phyloP scores from a whole-genome alignment of 306 rosid species.

The Rosa chinensis region DNA sequence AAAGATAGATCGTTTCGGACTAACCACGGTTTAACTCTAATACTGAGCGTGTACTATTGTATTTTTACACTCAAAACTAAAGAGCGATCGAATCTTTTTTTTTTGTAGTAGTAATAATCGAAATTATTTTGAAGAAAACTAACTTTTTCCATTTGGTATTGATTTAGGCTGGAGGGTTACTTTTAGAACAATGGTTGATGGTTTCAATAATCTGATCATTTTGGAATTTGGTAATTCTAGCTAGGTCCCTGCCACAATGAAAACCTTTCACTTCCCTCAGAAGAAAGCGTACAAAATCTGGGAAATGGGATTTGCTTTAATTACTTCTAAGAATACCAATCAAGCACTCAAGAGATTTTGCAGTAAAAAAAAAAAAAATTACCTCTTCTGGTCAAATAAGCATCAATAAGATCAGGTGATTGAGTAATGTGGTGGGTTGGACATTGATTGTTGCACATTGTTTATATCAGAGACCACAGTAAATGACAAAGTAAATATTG shows the following conservation, averaged over 20 bases:
- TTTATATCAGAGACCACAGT: neutral
- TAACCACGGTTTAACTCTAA: neutral
- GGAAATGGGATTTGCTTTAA: neutral
- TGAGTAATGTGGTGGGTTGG: slow-evolving; percentile 1
- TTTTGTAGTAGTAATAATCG: too few species aligned
- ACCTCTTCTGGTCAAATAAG: neutral
- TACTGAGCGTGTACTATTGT: too few species aligned
- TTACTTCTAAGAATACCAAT: neutral
- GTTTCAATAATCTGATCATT: neutral
- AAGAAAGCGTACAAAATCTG: slow-evolving; percentile 2
- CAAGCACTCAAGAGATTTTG: neutral
- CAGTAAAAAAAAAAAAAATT: neutral
- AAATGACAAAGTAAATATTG: slow-evolving; percentile 15
- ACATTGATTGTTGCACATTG: neutral
- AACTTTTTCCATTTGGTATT: neutral
- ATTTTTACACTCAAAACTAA: too few species aligned
- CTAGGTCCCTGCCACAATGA: neutral
- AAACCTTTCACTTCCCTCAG: neutral
- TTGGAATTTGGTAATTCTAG: neutral
- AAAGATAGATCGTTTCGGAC: neutral
- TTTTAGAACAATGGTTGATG: neutral
- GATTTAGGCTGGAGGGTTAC: neutral
- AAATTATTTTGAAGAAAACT: too few species aligned
- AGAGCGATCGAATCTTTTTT: too few species aligned
- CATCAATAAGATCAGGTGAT: neutral